Percentiles rank a stretch among this genome's conserved stretches.
Conservation (phyloP, 2,329 filamentous ascomycete species). For the Apiospora pterosperma region DNA sequence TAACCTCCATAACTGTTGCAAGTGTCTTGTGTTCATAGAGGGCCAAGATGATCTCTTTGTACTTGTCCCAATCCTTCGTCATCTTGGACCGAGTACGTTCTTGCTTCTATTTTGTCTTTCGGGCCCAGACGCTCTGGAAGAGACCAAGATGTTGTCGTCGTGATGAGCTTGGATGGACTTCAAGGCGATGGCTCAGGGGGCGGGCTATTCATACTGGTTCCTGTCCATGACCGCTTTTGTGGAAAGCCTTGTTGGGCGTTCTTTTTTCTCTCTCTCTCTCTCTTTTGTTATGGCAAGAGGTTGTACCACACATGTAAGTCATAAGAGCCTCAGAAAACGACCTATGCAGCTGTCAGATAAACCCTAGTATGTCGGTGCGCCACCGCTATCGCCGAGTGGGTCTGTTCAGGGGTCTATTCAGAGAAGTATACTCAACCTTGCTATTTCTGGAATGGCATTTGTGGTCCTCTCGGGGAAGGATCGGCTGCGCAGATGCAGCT, state of each 20-base stretch:
- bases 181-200: not conserved
- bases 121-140: too few relatives aligned
- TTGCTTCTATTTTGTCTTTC: not conserved
- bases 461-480: not conserved
- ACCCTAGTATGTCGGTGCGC: not conserved
- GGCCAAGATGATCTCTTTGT: conserved; percentile 31
- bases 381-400: not conserved
- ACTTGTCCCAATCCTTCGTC: conserved; percentile 41
- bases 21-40: conserved; percentile 41
- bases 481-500: not conserved
- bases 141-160: not conserved
- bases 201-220: not conserved
- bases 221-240: not conserved
- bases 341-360: not conserved
- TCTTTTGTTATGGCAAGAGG: not conserved
- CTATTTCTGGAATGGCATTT: not conserved
- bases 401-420: too few relatives aligned
- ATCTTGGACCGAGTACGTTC: conserved; percentile 25
- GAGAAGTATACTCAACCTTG: not conserved
- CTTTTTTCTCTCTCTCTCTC: not conserved
- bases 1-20: conserved; percentile 36
- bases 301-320: not conserved
- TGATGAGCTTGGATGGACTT: not conserved
- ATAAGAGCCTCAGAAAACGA: not conserved
- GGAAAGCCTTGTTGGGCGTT: not conserved